phyloP scores from a whole-genome alignment of 2,329 filamentous ascomycete genomes.

The Dactylellina leptospora region DNA sequence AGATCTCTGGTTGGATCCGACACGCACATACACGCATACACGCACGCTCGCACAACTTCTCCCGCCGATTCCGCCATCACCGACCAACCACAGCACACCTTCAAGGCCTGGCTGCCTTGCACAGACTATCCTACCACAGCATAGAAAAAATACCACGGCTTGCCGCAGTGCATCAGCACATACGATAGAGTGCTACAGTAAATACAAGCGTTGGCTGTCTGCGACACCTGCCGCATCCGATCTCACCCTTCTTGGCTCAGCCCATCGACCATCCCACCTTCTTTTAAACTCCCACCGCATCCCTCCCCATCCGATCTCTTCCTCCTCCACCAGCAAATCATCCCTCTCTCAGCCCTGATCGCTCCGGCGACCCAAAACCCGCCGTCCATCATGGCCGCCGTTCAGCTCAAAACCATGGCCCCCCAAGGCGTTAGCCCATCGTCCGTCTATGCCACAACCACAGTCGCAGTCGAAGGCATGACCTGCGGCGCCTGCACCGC shows the following conservation, averaged over 20 bases:
- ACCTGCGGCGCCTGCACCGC: conserved; percentile 90
- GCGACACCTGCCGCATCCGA: conserved; percentile 44
- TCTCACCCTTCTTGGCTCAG: too few species aligned
- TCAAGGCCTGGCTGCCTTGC: conserved; percentile 43
- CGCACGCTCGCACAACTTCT: conserved; percentile 27
- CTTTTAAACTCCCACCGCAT: not conserved
- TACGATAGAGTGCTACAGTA: too few species aligned
- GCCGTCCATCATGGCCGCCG: conserved; percentile 37
- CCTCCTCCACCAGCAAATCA: not conserved
- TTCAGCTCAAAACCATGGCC: conserved; percentile 46
- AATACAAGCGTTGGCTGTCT: conserved; percentile 21
- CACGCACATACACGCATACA: too few species aligned
- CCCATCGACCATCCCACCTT: not conserved
- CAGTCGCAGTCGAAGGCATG: conserved; percentile 92
- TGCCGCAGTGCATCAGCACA: too few species aligned
- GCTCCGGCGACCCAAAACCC: conserved; percentile 22
- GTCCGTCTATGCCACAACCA: conserved; percentile 70
- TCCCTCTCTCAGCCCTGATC: not conserved
- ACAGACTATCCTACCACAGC: not conserved
- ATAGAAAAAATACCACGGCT: too few species aligned
- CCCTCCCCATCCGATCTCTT: conserved; percentile 1
- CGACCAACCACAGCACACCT: conserved; percentile 18
- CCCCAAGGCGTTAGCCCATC: conserved; percentile 20
- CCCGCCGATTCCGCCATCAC: conserved; percentile 40
- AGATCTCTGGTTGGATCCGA: too few species aligned